Conservation (phyloP, 495 filamentous ascomycete species). For the Daldinia concentrica region DNA sequence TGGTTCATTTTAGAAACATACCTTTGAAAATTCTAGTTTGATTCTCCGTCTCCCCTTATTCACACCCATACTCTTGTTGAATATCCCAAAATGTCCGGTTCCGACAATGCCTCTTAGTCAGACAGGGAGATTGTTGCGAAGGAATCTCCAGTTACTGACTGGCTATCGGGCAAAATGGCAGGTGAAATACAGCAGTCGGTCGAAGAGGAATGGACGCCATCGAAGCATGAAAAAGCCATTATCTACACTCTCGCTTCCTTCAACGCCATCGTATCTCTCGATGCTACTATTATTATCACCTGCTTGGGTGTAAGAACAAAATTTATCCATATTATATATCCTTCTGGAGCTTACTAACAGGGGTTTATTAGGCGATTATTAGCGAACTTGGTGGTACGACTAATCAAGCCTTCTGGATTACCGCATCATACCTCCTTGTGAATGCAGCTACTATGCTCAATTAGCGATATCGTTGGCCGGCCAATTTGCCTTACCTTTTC, state of each 20-base stretch:
- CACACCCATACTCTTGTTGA: background rate
- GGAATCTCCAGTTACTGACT: background rate
- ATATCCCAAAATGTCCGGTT: background rate
- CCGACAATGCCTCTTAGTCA: background rate
- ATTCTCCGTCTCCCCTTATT: too few species aligned
- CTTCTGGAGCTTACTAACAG: background rate
- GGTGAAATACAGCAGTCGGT: background rate
- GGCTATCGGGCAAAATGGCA: background rate
- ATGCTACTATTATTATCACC: background rate
- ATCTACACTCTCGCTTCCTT: background rate
- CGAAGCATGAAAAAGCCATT: background rate
- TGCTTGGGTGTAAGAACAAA: background rate
- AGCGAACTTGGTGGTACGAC: background rate
- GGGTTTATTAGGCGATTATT: background rate
- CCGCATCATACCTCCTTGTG: background rate
- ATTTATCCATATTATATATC: background rate
- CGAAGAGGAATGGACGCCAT: background rate
- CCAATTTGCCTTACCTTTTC: background rate
- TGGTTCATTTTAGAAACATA: too few species aligned
- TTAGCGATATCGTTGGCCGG: background rate
- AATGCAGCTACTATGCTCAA: background rate
- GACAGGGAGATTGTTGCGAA: background rate
- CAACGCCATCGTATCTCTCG: background rate
- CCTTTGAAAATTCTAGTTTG: too few species aligned
- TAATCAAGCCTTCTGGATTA: background rate